Evolutionary conservation across 1,139 yeast species (phyloP).

Genomic region (Debaryomyces coudertii): DNA sequence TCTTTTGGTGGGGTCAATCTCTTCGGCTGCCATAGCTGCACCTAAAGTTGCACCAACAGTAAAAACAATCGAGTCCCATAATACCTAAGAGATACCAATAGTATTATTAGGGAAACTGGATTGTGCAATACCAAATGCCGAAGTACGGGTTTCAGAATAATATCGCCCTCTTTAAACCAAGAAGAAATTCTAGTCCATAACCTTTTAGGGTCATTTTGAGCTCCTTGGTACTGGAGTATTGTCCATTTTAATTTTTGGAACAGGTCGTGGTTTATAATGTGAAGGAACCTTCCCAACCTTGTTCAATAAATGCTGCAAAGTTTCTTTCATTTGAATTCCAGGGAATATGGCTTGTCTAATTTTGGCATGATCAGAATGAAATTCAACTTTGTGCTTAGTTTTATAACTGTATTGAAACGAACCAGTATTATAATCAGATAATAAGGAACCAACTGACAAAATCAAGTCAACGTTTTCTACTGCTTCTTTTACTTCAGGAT

Average conservation of each 20-base stretch:
- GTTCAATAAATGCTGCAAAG: conserved; percentile 52
- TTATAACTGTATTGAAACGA: conserved; percentile 81
- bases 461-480: conserved; percentile 80
- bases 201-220: conserved; percentile 65
- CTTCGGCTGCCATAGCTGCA: conserved; percentile 83
- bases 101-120: conserved; percentile 75
- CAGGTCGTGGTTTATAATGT: conserved; percentile 47
- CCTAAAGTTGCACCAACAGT: conserved; percentile 86
- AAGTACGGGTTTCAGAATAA: conserved; percentile 90
- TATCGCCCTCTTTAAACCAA: conserved; percentile 80
- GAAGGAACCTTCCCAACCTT: conserved; percentile 39
- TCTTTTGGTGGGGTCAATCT: conserved; percentile 67
- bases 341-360: conserved; percentile 76
- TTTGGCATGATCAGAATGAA: conserved; percentile 87
- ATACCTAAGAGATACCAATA: conserved; percentile 81
- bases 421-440: conserved; percentile 90
- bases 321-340: conserved; percentile 76
- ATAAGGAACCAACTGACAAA: conserved; percentile 76
- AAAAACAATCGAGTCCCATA: conserved; percentile 91
- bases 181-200: conserved; percentile 76
- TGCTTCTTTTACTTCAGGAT: conserved; percentile 72
- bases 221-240: conserved; percentile 33
- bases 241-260: conserved; percentile 46
- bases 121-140: conserved; percentile 84
- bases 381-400: conserved; percentile 80